Evolutionary conservation across 306 rosid genomes (phyloP).

Genomic region (Notholithocarpus densiflorus): DNA sequence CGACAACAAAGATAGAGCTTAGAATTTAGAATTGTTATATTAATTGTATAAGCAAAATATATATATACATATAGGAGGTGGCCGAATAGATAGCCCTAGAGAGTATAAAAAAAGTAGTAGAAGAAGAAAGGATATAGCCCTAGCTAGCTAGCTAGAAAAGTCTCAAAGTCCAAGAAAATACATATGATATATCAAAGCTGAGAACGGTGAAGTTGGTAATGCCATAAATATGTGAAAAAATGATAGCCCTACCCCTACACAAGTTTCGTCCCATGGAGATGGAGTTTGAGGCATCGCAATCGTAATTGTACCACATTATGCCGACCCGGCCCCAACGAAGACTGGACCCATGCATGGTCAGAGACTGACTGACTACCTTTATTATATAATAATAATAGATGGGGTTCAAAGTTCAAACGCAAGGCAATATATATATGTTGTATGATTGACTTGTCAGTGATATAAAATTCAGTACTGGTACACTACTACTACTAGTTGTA

Average conservation of each 20-base stretch:
- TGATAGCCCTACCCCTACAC: not conserved
- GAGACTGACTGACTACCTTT: not conserved
- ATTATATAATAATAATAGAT: too few species aligned
- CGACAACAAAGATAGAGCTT: too few species aligned
- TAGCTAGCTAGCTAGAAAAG: too few species aligned
- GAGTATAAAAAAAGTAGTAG: too few species aligned
- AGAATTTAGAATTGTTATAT: too few species aligned
- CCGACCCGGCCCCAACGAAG: not conserved
- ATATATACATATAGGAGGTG: too few species aligned
- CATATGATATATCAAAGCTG: not conserved
- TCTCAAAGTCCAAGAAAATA: too few species aligned
- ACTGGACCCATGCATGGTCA: conserved; percentile 6
- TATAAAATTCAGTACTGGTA: too few species aligned
- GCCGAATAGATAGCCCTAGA: too few species aligned
- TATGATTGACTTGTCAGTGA: not conserved
- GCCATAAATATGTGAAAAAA: conserved; percentile 20
- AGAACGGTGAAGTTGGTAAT: conserved; percentile 43
- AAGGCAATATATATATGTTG: not conserved
- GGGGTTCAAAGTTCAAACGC: not conserved
- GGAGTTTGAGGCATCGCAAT: conserved; percentile 15
- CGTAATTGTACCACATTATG: not conserved
- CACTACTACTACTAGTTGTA: too few species aligned
- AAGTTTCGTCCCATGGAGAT: not conserved
- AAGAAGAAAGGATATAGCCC: too few species aligned
- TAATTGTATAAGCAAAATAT: too few species aligned